Percentiles rank a stretch among this genome's conserved stretches.
Evolutionary conservation across 169 alveolate species (phyloP).

Genomic region (Cryptosporidium viatorum): DNA sequence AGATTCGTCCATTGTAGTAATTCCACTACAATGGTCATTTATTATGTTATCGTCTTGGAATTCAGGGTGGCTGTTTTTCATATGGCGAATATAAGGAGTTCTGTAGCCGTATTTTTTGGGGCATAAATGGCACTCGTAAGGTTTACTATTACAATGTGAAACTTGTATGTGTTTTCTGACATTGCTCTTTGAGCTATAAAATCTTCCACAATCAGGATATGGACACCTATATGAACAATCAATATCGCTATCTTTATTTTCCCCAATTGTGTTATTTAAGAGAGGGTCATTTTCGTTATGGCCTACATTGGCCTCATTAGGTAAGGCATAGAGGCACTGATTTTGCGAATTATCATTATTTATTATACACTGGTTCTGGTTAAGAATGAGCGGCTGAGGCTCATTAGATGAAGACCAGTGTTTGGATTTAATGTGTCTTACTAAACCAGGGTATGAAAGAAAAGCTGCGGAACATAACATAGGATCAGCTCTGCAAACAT

Average conservation of each 20-base stretch:
- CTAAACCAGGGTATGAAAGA: conserved; percentile 72
- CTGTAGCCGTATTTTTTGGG: conserved; percentile 73
- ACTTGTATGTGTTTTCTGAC: conserved; percentile 74
- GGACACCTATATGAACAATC: conserved; percentile 76
- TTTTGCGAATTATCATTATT: conserved; percentile 40
- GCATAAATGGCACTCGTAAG: conserved; percentile 72
- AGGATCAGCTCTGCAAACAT: conserved; percentile 76
- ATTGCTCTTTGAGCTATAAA: conserved; percentile 74
- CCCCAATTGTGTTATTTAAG: conserved; percentile 56
- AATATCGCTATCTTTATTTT: conserved; percentile 67
- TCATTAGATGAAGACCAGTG: conserved; percentile 75
- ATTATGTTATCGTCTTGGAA: conserved; percentile 65
- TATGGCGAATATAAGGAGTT: conserved; percentile 75
- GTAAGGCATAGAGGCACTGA: conserved; percentile 49
- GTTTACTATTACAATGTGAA: conserved; percentile 69
- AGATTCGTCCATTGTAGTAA: conserved; percentile 73
- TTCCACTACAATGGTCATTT: conserved; percentile 73
- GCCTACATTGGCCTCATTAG: conserved; percentile 57
- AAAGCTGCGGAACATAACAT: conserved; percentile 74
- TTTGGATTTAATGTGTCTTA: conserved; percentile 71
- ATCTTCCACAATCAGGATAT: conserved; percentile 75
- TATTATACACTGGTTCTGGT: conserved; percentile 58
- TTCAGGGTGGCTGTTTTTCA: conserved; percentile 74
- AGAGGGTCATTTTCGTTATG: conserved; percentile 67
- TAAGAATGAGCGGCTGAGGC: conserved; percentile 31